Evolutionary conservation across 768 basidiomycete species (phyloP).

Genomic region (Tylopilus plumbeoviolaceoides): DNA sequence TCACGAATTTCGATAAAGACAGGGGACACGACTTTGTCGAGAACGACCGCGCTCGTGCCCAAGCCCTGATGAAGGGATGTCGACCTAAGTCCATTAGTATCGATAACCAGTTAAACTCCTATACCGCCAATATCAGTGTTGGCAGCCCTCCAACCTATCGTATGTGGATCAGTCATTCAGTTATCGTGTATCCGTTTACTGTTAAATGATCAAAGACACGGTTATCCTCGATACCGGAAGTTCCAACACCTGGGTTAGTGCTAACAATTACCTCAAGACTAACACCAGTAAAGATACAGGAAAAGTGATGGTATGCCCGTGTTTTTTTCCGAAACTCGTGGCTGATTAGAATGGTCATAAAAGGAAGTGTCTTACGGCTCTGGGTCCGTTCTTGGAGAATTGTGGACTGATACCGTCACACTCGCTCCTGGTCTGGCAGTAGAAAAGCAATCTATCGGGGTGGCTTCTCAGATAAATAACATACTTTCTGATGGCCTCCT

Average conservation of each 20-base stretch:
- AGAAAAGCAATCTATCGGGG: not conserved
- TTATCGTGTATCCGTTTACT: too few relatives aligned
- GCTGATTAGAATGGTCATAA: too few relatives aligned
- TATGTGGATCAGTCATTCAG: not conserved
- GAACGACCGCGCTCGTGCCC: too few relatives aligned
- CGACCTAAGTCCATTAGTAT: too few relatives aligned
- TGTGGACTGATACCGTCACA: not conserved
- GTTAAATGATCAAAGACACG: conserved; percentile 16
- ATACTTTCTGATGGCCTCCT: conserved; percentile 3
- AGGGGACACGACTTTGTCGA: too few relatives aligned
- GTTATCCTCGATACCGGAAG: conserved; percentile 27
- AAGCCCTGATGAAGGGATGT: too few relatives aligned
- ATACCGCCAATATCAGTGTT: too few relatives aligned
- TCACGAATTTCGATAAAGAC: too few relatives aligned
- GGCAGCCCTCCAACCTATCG: conserved; percentile 6
- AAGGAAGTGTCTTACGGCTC: not conserved
- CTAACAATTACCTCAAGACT: conserved; percentile 24
- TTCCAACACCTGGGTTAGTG: conserved; percentile 27
- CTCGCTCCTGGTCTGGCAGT: not conserved
- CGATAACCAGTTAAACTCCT: too few relatives aligned
- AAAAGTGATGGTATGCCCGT: not conserved
- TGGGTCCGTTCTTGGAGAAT: not conserved
- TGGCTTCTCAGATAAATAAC: conserved; percentile 12
- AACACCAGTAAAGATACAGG: conserved; percentile 26
- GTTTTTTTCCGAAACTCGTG: not conserved